Conservation (phyloP, 352 stramenopile genomes). For the Phytophthora rubi region DNA sequence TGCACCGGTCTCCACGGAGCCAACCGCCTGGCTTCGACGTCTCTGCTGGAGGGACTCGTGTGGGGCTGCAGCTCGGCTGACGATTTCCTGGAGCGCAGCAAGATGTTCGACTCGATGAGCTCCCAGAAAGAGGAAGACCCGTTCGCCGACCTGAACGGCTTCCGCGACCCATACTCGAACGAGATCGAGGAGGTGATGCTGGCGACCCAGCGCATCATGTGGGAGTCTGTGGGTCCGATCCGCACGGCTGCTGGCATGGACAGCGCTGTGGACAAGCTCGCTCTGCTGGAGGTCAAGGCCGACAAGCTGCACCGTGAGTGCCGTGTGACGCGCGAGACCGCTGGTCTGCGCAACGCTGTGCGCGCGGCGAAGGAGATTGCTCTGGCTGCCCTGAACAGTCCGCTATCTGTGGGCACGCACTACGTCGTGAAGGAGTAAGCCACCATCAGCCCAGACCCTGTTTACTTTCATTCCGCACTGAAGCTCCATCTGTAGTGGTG, state of each 20-base stretch:
- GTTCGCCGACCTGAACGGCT: slow-evolving; percentile 47
- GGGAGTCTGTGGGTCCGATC: slow-evolving; percentile 93
- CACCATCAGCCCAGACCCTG: background rate
- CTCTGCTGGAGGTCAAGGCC: slow-evolving; percentile 76
- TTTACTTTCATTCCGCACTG: background rate
- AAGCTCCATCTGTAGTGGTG: no score
- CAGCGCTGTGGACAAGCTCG: slow-evolving; percentile 82
- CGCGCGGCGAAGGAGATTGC: slow-evolving; percentile 89
- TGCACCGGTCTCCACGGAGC: slow-evolving; percentile 95
- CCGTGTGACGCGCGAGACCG: slow-evolving; percentile 72
- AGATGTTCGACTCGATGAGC: slow-evolving; percentile 20
- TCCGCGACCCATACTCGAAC: slow-evolving; percentile 50
- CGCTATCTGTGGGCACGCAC: slow-evolving; percentile 89
- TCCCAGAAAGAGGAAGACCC: slow-evolving; percentile 39
- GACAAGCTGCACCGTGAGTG: slow-evolving; percentile 79
- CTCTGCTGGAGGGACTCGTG: slow-evolving; percentile 93
- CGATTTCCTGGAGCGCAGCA: slow-evolving; percentile 51
- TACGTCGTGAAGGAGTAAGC: slow-evolving; percentile 74
- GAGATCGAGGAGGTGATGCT: slow-evolving; percentile 70
- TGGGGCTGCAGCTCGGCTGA: slow-evolving; percentile 92
- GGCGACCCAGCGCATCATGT: slow-evolving; percentile 90
- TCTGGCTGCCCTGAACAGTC: slow-evolving; percentile 78
- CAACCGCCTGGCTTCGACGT: slow-evolving; percentile 94
- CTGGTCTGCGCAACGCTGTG: slow-evolving; percentile 90
- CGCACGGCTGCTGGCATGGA: slow-evolving; percentile 81